Evolutionary conservation across 164 flowering plant genomes (phyloP).

Genomic region (Litsea cubeba): DNA sequence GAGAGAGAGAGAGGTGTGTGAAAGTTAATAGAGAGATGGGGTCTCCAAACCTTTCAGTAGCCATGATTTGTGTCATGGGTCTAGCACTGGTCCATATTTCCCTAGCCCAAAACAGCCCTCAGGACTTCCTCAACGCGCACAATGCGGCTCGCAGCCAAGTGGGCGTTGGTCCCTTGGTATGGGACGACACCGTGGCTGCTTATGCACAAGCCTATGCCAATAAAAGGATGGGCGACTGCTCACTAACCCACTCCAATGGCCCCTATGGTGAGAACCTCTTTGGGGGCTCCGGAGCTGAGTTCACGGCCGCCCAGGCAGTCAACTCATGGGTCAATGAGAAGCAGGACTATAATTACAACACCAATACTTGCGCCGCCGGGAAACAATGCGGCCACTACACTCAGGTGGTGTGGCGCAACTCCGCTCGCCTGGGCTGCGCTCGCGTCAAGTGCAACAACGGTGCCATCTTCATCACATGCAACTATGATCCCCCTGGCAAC

Average conservation of each 20-base stretch:
- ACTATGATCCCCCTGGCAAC: slow-evolving; percentile 9
- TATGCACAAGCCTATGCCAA: slow-evolving; percentile 35
- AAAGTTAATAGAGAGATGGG: background rate
- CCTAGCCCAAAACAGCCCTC: slow-evolving; percentile 29
- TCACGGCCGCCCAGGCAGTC: slow-evolving; percentile 30
- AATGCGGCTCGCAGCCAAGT: slow-evolving; percentile 28
- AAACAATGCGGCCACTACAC: slow-evolving; percentile 35
- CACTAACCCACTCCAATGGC: slow-evolving; percentile 25
- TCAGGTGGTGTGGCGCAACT: slow-evolving; percentile 45
- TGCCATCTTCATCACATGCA: slow-evolving; percentile 13
- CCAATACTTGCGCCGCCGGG: slow-evolving; percentile 27
- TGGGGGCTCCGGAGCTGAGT: slow-evolving; percentile 9
- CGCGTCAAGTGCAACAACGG: slow-evolving; percentile 33
- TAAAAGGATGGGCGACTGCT: slow-evolving; percentile 26
- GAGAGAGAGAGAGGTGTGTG: background rate
- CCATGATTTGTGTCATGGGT: slow-evolving; percentile 7
- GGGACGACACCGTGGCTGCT: slow-evolving; percentile 31
- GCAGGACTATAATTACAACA: slow-evolving; percentile 23
- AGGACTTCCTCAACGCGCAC: slow-evolving; percentile 29
- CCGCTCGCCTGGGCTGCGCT: slow-evolving; percentile 42
- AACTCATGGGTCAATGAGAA: slow-evolving; percentile 38
- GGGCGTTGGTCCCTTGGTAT: slow-evolving; percentile 29
- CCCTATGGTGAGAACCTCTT: slow-evolving; percentile 49
- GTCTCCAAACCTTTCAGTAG: background rate
- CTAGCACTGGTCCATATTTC: slow-evolving; percentile 9